phyloP scores from a whole-genome alignment of 1,284 basidiomycete genomes.

The Puccinia polysora region DNA sequence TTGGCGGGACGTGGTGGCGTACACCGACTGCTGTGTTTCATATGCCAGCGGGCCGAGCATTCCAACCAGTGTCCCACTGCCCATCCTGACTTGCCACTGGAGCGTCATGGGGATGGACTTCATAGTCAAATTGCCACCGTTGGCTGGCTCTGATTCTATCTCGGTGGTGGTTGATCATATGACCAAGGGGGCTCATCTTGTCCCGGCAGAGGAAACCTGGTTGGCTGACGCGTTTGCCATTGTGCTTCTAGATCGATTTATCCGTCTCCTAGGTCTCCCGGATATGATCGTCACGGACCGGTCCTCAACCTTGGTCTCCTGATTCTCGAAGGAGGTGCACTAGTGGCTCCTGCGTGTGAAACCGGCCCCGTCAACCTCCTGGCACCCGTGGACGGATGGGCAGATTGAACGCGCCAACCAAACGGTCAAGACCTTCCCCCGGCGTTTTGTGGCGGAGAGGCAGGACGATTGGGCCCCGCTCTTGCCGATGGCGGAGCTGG shows the following conservation, averaged over 20 bases:
- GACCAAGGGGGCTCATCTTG: neutral
- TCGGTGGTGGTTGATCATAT: neutral
- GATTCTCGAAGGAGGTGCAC: slow-evolving; percentile 50
- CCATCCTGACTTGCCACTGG: neutral
- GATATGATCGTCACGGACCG: slow-evolving; percentile 51
- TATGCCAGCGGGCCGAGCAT: no score
- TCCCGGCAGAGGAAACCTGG: neutral
- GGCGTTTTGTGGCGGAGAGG: slow-evolving; percentile 43
- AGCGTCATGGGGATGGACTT: no score
- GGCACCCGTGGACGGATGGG: no score
- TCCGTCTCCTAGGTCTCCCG: slow-evolving; percentile 49
- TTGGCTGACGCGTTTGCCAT: neutral
- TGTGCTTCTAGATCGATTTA: neutral
- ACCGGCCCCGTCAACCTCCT: slow-evolving; percentile 53
- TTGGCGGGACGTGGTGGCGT: no score
- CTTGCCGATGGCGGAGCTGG: slow-evolving; percentile 51
- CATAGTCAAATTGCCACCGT: no score
- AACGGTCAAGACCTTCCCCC: slow-evolving; percentile 52
- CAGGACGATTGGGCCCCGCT: slow-evolving; percentile 47
- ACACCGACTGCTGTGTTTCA: no score
- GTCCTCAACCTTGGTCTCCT: slow-evolving; percentile 52
- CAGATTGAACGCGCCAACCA: slow-evolving; percentile 57
- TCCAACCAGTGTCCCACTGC: no score
- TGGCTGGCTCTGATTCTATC: no score
- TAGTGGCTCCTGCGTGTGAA: slow-evolving; percentile 31